These are phyloP conservation scores for Pinus taeda DNA, from an alignment of 75 land plant genomes.

Conservation along the genomic window DNA sequence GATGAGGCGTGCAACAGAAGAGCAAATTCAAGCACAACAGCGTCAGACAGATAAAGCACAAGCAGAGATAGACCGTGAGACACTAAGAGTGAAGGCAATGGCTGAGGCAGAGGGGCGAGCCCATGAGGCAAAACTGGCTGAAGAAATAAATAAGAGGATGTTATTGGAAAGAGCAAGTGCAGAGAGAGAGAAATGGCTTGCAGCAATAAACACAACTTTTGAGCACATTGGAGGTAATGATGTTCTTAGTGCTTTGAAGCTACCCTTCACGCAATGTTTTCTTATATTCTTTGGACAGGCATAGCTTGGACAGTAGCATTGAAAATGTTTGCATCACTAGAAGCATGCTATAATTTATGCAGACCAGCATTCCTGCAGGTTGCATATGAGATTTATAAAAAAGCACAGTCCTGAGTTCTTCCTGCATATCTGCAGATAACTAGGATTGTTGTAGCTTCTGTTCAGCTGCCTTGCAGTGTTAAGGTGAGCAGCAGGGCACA, in stretches of 20 bases:
- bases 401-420: background rate
- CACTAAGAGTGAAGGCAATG: conserved; percentile 83
- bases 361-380: background rate
- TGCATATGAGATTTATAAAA: background rate
- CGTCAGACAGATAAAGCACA: conserved; percentile 89
- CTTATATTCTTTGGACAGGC: background rate
- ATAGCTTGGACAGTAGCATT: background rate
- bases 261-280: too few species aligned
- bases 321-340: background rate
- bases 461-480: background rate
- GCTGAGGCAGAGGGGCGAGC: conserved; percentile 97
- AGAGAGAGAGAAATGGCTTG: conserved; percentile 95
- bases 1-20: conserved; percentile 78
- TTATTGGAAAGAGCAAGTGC: conserved; percentile 71
- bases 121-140: conserved; percentile 81
- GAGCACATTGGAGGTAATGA: conserved; percentile 83
- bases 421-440: background rate
- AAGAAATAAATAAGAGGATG: conserved; percentile 82
- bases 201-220: conserved; percentile 90
- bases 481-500: background rate
- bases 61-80: conserved; percentile 91
- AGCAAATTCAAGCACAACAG: conserved; percentile 83
- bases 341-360: background rate
- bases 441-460: background rate
- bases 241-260: too few species aligned